Base-by-base conservation (phyloP, 495 filamentous ascomycete genomes). In the Aspergillus ostianus region DNA sequence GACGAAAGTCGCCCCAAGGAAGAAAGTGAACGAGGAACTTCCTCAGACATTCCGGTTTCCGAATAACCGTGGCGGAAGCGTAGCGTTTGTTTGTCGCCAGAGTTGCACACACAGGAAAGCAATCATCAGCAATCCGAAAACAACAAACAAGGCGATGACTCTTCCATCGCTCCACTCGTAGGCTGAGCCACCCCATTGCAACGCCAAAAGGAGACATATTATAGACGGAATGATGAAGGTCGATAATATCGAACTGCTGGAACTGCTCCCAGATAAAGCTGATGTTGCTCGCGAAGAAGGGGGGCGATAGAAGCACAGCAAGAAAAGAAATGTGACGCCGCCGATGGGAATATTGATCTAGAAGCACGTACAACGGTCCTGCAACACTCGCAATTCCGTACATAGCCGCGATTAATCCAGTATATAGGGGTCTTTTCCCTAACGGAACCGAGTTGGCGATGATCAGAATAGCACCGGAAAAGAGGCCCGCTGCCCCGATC, bases 401-500 rank as follows among this genome's bases (percentile, higher is more conserved):
- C 82, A 93, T 90, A 56, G 78, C 83, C 17, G 88, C 87, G 49
- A 96, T 76, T 12, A 91, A 50, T 19, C 90, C 88, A 9, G 83
- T 87, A 70, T 88, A 94, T 56, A 87, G 73, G 0, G 92, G 90
- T 3, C 92, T 80, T 53, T 86, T 83, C 6, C 70, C 73, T 0
- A 96, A 76, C 0, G 92, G 91, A 0, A 96, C 87, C 18, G 85
- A 86, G 63, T 90, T 82, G 27, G 85, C 82, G n/a, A 96, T 80
- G 67, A 96, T 94, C 60, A 93, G 82, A 46, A 96, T 81, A 2
- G 87, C 86, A 4, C 93, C 93, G 2, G 88, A 87, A 69, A 92
- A 94, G 56, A 96, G 83, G 44, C 90, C 93, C 0, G 93, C 90
- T 6, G 83, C 81, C 20, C 92, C 93, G 17, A 96, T 60, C 20